Base-by-base conservation (phyloP, 495 filamentous ascomycete genomes). In the Daldinia bambusicola region DNA sequence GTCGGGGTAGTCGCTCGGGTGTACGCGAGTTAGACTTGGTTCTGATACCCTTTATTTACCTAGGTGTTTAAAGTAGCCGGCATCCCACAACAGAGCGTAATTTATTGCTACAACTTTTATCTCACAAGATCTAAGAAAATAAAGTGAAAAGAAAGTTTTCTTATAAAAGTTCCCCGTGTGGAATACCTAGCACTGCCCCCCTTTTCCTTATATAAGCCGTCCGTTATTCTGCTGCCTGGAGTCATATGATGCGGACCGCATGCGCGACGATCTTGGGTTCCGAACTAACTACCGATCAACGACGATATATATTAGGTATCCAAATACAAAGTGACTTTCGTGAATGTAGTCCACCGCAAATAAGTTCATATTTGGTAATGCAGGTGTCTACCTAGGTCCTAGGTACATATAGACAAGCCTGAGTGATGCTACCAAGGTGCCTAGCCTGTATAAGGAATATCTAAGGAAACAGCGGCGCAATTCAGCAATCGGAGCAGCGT, bases 21-120 rank as follows among this genome's bases (percentile, higher is more conserved):
- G 50, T 53, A 32, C 7, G 26, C 26, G 26, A 26, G 26, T 53
- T 22, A 16, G 50, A 26, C 50, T 53, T 53, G 26, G 30, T 53
- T 53, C 14, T 53, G 50, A 53, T 53, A 53, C 50, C 50, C 50
- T 32, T 53, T 53, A 53, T 53, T 53, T 53, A 7, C 26, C 26
- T 26, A 26, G 1, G 1, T 26, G 3, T 3, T 3, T 26, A 26
- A 26, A 3, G 26, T 26, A 26, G 26, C 26, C 26, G 1, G 3
- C 12, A 30, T 53, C 13, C 26, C 31, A 32, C 7, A 32, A 8
- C 32, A 53, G 12, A 31, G 50, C 30, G n/a, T 30, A 22, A 14
- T 10, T 53, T 32, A 32, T 32, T n/a, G 26, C 50, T 53, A 32
- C 50, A 14, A n/a, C 6, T 32, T 6, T 3, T 9, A 53, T 53